Base-by-base conservation (phyloP, 2,329 filamentous ascomycete genomes). In the Colletotrichum sublineola region DNA sequence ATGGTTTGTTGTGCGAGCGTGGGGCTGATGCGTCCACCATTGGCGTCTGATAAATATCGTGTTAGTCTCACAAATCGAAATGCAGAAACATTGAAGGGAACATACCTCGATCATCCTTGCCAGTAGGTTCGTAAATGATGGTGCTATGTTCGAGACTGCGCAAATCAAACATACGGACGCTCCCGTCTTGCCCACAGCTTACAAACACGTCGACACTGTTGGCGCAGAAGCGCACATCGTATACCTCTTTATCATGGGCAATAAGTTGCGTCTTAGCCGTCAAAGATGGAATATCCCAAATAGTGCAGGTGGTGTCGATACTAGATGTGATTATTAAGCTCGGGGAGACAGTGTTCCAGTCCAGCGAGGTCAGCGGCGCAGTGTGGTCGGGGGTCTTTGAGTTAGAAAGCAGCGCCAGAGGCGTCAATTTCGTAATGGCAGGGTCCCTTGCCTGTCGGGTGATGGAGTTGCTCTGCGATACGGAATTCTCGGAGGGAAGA, bases 141-240 rank as follows among this genome's bases (percentile, higher is more conserved):
- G 96, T 99, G 76, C 95, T 98, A 81, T 99, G 96, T 81, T 99
- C 96, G 65, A 99, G 85, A 81, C 96, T 98, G 79, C 96, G 91
- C 73, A 99, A 86, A 82, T 99, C 96, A 82, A 99, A 99, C 96
- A 99, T 99, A 77, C 96, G 91, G 36, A 99, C 96, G 81, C 96
- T 98, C 50, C 96, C 96, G 80, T 99, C 96, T 68, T 97, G 96
- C 63, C 96, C 96, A 81, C 96, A 99, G 81, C 94, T 97, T 42
- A 98, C 96, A 81, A 99, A 99, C 1, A 98, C 95, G 78, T 99
- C 96, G n/a, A 97, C 94, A 77, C 95, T 98, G 77, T 97, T 96
- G 61, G 96, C 96, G 83, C 96, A 99, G 84, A 99, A 99, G 29
- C 96, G 92, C 60, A 99, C 96, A 80, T 99, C 96, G 79, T 97